These are phyloP conservation scores for Huntiella moniliformis DNA, from an alignment of 2,329 filamentous ascomycete species.

Conservation along the genomic window DNA sequence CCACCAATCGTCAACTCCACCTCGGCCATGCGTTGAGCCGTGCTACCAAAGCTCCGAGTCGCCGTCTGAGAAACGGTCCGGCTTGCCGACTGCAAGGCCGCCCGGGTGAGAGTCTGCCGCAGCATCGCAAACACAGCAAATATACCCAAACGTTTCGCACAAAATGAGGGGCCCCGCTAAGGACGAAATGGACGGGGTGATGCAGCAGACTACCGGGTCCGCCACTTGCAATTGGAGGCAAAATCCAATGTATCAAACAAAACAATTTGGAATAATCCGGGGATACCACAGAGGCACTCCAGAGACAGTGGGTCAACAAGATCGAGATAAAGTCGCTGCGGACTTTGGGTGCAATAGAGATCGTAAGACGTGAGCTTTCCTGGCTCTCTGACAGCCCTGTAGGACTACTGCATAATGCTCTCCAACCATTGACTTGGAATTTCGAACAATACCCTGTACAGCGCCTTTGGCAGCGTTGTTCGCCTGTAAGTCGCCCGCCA, in stretches of 20 bases:
- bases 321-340: not conserved
- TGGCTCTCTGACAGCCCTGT: not conserved
- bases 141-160: not conserved
- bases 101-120: constrained; percentile 48
- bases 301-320: not conserved
- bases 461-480: too few relatives aligned
- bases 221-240: too few relatives aligned
- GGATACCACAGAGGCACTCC: too few relatives aligned
- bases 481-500: too few relatives aligned
- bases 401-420: too few relatives aligned
- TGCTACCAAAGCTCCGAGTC: constrained; percentile 67
- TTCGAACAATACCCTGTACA: too few relatives aligned
- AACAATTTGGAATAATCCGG: too few relatives aligned
- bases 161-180: constrained; percentile 1
- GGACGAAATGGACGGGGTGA: not conserved
- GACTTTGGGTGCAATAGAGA: not conserved
- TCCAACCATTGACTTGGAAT: too few relatives aligned
- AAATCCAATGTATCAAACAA: too few relatives aligned
- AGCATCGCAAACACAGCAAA: constrained; percentile 32
- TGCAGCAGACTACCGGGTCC: too few relatives aligned
- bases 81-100: constrained; percentile 46
- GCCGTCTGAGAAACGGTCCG: constrained; percentile 32
- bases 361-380: constrained; percentile 4
- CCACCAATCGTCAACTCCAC: constrained; percentile 90
- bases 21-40: constrained; percentile 62